A percentile compares a stretch with the other conserved stretches of the same genome.
These are phyloP conservation scores for Spizellomyces punctatus DNA, from an alignment of 192 early-diverging fungal genomes.

Conservation along the genomic window DNA sequence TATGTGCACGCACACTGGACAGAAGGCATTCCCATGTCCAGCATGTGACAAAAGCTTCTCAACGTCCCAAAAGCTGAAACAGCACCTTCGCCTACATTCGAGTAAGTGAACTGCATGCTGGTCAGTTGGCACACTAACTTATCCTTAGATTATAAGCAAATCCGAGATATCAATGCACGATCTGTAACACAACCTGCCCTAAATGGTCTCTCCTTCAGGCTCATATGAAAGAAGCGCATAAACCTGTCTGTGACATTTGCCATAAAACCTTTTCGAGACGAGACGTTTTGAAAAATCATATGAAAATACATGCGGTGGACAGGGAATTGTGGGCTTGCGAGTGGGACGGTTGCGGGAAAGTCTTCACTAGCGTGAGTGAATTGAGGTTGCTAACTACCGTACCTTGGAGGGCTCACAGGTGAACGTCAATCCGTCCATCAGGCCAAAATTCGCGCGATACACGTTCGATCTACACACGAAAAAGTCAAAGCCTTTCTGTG, in stretches of 20 bases:
- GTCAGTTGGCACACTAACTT: neutral
- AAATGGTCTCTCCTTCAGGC: constrained; percentile 23
- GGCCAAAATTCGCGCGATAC: constrained; percentile 9
- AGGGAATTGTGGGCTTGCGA: constrained; percentile 15
- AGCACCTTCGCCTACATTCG: constrained; percentile 15
- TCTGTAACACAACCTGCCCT: constrained; percentile 2
- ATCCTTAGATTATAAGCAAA: neutral
- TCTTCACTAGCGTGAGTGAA: constrained; percentile 18
- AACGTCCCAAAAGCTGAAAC: constrained; percentile 18
- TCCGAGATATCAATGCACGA: neutral
- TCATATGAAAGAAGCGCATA: constrained; percentile 24
- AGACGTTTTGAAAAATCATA: constrained; percentile 23
- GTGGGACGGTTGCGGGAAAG: constrained; percentile 27
- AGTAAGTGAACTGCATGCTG: neutral
- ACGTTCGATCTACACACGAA: constrained; percentile 18
- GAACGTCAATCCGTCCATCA: too few relatives aligned
- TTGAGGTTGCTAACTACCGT: neutral
- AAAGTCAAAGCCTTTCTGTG: constrained; percentile 12
- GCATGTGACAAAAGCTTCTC: constrained; percentile 12
- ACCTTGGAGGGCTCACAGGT: too few relatives aligned
- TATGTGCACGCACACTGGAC: constrained; percentile 21
- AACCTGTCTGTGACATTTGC: constrained; percentile 16
- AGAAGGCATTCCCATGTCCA: constrained; percentile 10
- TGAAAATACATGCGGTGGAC: constrained; percentile 22
- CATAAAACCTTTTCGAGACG: constrained; percentile 14